Evolutionary conservation across 495 filamentous ascomycete species (phyloP).

Genomic region (Copromyces sp.): DNA sequence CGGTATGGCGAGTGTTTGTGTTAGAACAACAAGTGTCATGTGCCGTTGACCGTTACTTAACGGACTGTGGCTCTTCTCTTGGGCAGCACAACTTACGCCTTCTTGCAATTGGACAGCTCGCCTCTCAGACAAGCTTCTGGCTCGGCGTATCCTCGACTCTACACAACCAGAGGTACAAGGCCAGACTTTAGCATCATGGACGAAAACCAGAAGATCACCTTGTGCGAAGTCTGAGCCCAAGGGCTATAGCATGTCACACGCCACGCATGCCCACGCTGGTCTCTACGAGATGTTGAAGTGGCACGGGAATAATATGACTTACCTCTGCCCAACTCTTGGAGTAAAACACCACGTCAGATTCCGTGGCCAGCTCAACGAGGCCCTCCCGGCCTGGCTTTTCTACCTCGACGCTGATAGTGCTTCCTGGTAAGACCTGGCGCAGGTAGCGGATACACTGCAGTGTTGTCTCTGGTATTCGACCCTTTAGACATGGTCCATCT

Average conservation of each 20-base stretch:
- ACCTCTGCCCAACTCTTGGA: slow-evolving; percentile 62
- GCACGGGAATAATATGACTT: slow-evolving; percentile 12
- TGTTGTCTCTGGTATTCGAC: slow-evolving; percentile 54
- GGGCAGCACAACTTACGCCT: slow-evolving; percentile 18
- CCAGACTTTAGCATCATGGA: background rate
- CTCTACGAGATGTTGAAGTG: background rate
- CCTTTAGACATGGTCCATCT: slow-evolving; percentile 30
- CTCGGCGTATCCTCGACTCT: slow-evolving; percentile 24
- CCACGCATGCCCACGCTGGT: background rate
- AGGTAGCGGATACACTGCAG: slow-evolving; percentile 52
- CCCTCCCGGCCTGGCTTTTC: slow-evolving; percentile 57
- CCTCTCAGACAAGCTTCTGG: slow-evolving; percentile 26
- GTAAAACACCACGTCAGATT: slow-evolving; percentile 61
- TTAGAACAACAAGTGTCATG: background rate
- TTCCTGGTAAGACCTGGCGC: slow-evolving; percentile 34
- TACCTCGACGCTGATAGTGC: slow-evolving; percentile 55
- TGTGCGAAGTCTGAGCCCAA: background rate
- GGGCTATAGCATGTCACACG: background rate
- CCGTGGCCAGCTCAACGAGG: slow-evolving; percentile 48
- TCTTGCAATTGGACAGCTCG: slow-evolving; percentile 14
- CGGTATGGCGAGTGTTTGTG: background rate
- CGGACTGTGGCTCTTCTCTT: background rate
- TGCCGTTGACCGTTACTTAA: background rate
- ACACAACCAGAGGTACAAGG: background rate
- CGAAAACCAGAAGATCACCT: background rate